Percentiles rank a stretch among this genome's conserved stretches.
These are phyloP conservation scores for Pyrenophora graminea DNA, from an alignment of 2,329 filamentous ascomycete genomes.

Conservation along the genomic window DNA sequence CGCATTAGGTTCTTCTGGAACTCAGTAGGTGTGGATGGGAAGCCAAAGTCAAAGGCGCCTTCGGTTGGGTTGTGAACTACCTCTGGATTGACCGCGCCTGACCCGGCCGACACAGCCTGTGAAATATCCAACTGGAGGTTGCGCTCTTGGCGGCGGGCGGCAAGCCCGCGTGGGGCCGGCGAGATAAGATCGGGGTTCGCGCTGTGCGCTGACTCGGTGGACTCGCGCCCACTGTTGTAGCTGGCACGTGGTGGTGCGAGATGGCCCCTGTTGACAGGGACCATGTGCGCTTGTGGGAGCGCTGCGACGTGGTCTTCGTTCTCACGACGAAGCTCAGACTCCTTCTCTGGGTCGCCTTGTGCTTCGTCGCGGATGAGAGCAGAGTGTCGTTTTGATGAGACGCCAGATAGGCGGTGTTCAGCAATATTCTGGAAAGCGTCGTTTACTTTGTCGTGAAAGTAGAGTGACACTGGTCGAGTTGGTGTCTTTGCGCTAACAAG, in stretches of 20 bases:
- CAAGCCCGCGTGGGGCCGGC: slow-evolving; percentile 34
- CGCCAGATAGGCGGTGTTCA: slow-evolving; percentile 63
- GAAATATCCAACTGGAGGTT: slow-evolving; percentile 51
- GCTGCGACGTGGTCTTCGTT: slow-evolving; percentile 84
- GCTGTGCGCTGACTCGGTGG: slow-evolving; percentile 26
- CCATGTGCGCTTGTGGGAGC: slow-evolving; percentile 64
- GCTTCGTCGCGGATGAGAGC: slow-evolving; percentile 82
- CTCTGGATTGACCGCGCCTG: slow-evolving; percentile 49
- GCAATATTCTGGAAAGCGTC: slow-evolving; percentile 86
- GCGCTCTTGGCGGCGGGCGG: slow-evolving; percentile 49
- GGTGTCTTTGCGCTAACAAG: slow-evolving; percentile 57
- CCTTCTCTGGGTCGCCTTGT: slow-evolving; percentile 74
- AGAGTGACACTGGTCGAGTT: slow-evolving; percentile 67
- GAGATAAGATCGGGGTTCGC: slow-evolving; percentile 34
- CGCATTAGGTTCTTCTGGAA: slow-evolving; percentile 90
- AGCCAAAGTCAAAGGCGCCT: slow-evolving; percentile 61
- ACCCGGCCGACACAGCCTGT: slow-evolving; percentile 39
- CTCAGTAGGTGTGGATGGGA: slow-evolving; percentile 80
- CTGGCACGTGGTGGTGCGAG: slow-evolving; percentile 45
- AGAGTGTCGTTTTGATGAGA: slow-evolving; percentile 68
- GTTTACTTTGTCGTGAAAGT: slow-evolving; percentile 85
- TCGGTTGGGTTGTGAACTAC: slow-evolving; percentile 39
- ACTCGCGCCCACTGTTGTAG: slow-evolving; percentile 23
- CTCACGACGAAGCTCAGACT: slow-evolving; percentile 77
- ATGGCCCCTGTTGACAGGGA: slow-evolving; percentile 43